Conservation (phyloP, 176 grass and related monocot species). For the Aegilops sharonensis region DNA sequence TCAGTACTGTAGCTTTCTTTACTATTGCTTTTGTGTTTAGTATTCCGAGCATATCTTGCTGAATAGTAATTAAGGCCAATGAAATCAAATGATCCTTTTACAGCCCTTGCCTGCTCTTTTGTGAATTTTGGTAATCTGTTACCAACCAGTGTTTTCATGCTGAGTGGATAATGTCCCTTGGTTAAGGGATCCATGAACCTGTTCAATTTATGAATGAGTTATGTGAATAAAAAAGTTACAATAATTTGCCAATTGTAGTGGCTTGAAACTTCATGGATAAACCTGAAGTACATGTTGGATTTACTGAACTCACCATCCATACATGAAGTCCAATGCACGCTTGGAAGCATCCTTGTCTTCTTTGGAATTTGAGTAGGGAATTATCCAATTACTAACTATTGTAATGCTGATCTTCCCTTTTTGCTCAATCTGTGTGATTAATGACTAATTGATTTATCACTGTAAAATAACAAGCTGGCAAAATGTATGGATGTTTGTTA, state of each 20-base stretch:
- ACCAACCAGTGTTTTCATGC: conserved; percentile 59
- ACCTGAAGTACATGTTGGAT: not conserved
- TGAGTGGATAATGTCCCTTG: conserved; percentile 66
- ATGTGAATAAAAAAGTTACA: not conserved
- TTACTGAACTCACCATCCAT: conserved; percentile 77
- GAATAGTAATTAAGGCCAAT: conserved; percentile 94
- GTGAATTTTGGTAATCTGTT: conserved; percentile 80
- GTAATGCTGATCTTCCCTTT: conserved; percentile 83
- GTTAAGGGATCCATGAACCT: conserved; percentile 94
- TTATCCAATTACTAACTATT: conserved; percentile 70
- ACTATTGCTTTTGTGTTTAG: conserved; percentile 8
- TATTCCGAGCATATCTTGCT: conserved; percentile 54
- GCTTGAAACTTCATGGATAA: not conserved
- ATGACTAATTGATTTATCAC: not conserved
- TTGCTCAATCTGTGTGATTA: conserved; percentile 41
- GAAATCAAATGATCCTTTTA: conserved; percentile 90
- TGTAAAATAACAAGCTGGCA: conserved; percentile 7
- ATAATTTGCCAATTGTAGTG: not conserved
- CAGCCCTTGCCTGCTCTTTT: conserved; percentile 49
- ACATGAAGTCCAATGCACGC: conserved; percentile 84
- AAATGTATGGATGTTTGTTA: not conserved
- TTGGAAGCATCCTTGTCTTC: conserved; percentile 56
- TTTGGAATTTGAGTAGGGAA: conserved; percentile 65
- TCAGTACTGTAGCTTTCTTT: conserved; percentile 66
- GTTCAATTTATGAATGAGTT: conserved; percentile 21